Percentiles rank a stretch among this genome's conserved stretches.
Conservation (phyloP, 2,329 filamentous ascomycete species). For the Xylaria sp. region DNA sequence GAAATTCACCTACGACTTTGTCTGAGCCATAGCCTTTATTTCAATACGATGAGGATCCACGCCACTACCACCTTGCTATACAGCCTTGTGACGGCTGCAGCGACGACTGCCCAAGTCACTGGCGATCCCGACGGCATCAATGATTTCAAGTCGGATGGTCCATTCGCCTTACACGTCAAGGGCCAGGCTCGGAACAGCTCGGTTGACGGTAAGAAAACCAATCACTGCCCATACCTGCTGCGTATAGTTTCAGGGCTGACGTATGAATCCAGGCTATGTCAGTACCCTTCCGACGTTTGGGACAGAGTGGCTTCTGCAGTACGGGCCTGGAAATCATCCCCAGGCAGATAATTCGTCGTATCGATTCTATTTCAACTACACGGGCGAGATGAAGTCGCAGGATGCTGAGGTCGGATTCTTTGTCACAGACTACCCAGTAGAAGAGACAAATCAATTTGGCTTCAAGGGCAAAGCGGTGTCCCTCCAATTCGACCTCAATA, state of each 20-base stretch:
- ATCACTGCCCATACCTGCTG: no score
- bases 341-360: conserved; percentile 11
- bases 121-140: conserved; percentile 4
- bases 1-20: background rate
- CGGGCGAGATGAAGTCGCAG: conserved; percentile 5
- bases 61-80: background rate
- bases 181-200: conserved; percentile 10
- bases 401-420: conserved; percentile 6
- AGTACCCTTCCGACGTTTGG: no score
- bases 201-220: conserved; percentile 18
- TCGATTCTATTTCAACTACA: conserved; percentile 22
- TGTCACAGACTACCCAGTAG: conserved; percentile 7
- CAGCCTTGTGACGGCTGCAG: background rate
- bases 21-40: background rate
- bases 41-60: background rate
- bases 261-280: background rate
- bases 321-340: background rate
- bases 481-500: background rate
- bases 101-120: background rate
- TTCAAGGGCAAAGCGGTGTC: background rate
- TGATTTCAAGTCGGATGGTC: conserved; percentile 15
- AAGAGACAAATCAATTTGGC: background rate
- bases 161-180: conserved; percentile 25
- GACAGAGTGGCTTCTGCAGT: background rate
- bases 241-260: no score